phyloP scores from a whole-genome alignment of 495 filamentous ascomycete species.

The Thermothielavioides terrestris region DNA sequence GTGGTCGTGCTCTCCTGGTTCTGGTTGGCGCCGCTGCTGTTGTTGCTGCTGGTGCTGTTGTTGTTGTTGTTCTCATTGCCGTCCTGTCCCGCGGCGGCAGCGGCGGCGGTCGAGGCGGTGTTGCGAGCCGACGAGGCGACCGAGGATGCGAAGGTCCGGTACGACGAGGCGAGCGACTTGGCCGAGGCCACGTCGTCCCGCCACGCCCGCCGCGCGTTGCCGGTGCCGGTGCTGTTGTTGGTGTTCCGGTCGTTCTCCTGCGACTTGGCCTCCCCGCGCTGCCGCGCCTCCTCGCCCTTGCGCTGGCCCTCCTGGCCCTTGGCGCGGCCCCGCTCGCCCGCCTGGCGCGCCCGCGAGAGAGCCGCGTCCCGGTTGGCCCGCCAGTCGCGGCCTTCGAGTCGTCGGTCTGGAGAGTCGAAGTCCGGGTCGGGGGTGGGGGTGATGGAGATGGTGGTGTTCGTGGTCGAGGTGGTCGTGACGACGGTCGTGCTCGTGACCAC shows the following conservation, averaged over 20 bases:
- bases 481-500: too few relatives aligned
- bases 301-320: background rate
- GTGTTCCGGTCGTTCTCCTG: background rate
- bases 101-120: background rate
- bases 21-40: background rate
- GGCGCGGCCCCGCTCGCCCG: background rate
- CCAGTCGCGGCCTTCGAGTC: conserved; percentile 4
- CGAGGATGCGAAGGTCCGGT: background rate
- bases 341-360: background rate
- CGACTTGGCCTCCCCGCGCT: background rate
- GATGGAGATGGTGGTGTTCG: background rate
- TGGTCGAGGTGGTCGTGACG: background rate
- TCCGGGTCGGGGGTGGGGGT: background rate
- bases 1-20: too few relatives aligned
- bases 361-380: background rate
- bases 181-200: conserved; percentile 1
- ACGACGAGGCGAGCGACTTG: background rate
- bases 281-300: background rate
- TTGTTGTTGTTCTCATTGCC: background rate
- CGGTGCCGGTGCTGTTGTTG: background rate
- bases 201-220: background rate
- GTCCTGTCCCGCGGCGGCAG: background rate
- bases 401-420: too few relatives aligned
- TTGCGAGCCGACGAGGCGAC: background rate
- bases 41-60: background rate